These are phyloP conservation scores for Pseudocercospora vitis DNA, from an alignment of 2,329 filamentous ascomycete genomes.

Conservation along the genomic window DNA sequence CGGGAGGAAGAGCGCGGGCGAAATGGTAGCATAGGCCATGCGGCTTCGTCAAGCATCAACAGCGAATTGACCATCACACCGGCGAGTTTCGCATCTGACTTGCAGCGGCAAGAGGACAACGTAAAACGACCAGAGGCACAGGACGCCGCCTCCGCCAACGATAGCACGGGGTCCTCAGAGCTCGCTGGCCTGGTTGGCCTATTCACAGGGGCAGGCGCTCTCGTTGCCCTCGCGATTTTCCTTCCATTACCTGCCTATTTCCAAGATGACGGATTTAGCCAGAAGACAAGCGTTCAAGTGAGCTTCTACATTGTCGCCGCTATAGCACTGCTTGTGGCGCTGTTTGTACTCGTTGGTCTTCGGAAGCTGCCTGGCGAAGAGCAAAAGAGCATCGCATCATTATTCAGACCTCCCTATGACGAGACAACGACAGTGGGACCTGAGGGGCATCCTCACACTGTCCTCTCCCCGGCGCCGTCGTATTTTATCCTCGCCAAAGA, in stretches of 20 bases:
- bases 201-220: conserved; percentile 87
- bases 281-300: conserved; percentile 71
- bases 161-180: conserved; percentile 40
- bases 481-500: conserved; percentile 47
- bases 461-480: conserved; percentile 54
- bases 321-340: conserved; percentile 69
- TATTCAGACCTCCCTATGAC: conserved; percentile 39
- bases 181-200: conserved; percentile 88
- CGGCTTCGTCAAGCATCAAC: conserved; percentile 66
- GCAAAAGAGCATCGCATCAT: conserved; percentile 64
- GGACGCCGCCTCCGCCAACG: conserved; percentile 6
- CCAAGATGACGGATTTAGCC: conserved; percentile 68
- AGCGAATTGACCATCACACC: conserved; percentile 76
- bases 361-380: conserved; percentile 69
- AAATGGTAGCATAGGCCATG: conserved; percentile 51
- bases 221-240: conserved; percentile 79
- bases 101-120: conserved; percentile 19
- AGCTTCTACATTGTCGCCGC: conserved; percentile 84
- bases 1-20: conserved; percentile 31
- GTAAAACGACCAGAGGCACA: conserved; percentile 1
- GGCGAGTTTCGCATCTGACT: conserved; percentile 46
- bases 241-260: conserved; percentile 84
- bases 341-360: conserved; percentile 77
- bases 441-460: conserved; percentile 31
- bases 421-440: conserved; percentile 27